Evolutionary conservation across 1,284 basidiomycete genomes (phyloP).

Genomic region (Inonotus obliquus): DNA sequence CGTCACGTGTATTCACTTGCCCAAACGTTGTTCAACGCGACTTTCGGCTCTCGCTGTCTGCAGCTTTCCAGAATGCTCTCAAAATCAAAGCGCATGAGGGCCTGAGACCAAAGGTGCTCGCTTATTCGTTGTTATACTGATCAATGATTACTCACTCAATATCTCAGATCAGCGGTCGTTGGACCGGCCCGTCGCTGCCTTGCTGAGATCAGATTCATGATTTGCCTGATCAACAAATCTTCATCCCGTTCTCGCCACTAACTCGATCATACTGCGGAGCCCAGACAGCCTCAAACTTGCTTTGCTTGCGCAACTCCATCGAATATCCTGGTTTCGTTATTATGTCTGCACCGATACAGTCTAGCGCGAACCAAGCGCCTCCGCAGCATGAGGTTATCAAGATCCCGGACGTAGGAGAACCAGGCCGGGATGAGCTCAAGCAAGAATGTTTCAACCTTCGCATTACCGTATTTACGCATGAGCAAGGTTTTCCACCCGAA

Average conservation of each 20-base stretch:
- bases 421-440: constrained; percentile 30
- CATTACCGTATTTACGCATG: constrained; percentile 62
- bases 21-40: no score
- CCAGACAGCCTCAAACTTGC: not conserved
- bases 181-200: not conserved
- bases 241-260: not conserved
- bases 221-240: not conserved
- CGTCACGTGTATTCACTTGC: not conserved
- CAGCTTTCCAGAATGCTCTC: no score
- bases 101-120: no score
- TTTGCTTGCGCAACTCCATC: not conserved
- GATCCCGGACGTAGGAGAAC: constrained; percentile 35
- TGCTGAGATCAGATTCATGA: not conserved
- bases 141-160: no score
- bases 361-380: not conserved
- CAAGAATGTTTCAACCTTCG: constrained; percentile 62
- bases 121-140: no score
- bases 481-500: constrained; percentile 68
- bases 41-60: no score
- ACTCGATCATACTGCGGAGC: not conserved
- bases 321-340: not conserved
- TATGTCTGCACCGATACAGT: not conserved
- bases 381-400: constrained; percentile 53
- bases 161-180: no score
- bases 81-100: no score